Evolutionary conservation across 805 yeast genomes (phyloP).

Genomic region (Brettanomyces sp.): DNA sequence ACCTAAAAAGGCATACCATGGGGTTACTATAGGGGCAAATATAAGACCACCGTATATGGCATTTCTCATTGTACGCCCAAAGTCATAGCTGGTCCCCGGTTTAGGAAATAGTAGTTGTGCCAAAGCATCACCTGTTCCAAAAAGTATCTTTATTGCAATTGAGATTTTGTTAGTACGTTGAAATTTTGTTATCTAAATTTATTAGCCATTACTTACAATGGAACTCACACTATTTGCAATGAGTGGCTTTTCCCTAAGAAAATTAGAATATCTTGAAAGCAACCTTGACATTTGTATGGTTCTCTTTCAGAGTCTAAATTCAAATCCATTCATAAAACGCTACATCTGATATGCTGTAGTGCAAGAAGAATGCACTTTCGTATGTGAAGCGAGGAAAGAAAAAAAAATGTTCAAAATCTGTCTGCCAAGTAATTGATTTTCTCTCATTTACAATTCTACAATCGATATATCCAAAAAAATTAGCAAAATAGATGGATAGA

Average conservation of each 20-base stretch:
- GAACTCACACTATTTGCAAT: constrained; percentile 1
- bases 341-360: no score
- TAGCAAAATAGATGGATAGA: no score
- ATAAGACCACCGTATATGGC: constrained; percentile 60
- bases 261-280: constrained; percentile 1
- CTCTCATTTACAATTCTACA: no score
- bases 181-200: no score
- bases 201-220: not conserved
- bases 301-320: no score
- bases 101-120: constrained; percentile 53
- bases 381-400: no score
- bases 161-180: not conserved
- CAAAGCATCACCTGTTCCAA: constrained; percentile 66
- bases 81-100: constrained; percentile 32
- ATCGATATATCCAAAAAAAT: no score
- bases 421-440: no score
- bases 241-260: constrained; percentile 1
- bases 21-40: constrained; percentile 68
- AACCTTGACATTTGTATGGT: not conserved
- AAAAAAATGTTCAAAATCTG: no score
- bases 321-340: no score
- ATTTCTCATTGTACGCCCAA: constrained; percentile 51
- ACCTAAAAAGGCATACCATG: constrained; percentile 54
- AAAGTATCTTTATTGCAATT: constrained; percentile 27
- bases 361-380: no score